Percentiles rank a stretch among this genome's conserved stretches.
These are phyloP conservation scores for Alternaria panax DNA, from an alignment of 2,329 filamentous ascomycete genomes.

Conservation along the genomic window DNA sequence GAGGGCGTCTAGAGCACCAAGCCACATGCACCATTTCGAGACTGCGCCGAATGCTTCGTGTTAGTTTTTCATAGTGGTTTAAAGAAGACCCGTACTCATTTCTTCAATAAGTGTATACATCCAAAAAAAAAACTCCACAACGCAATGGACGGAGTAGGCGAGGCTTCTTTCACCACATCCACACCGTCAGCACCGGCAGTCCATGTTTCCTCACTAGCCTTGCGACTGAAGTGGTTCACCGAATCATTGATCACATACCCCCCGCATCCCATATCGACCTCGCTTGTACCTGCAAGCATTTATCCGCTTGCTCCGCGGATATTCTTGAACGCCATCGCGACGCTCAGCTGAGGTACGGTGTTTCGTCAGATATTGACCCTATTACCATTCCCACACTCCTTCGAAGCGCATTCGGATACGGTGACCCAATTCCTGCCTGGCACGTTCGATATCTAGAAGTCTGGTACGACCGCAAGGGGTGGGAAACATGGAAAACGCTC, in stretches of 20 bases:
- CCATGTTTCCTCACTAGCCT: constrained; percentile 6
- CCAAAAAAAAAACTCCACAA: too few species aligned
- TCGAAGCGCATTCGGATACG: constrained; percentile 15
- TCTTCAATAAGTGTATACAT: neutral
- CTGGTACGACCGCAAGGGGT: constrained; percentile 20
- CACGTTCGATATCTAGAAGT: constrained; percentile 22
- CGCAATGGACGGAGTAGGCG: neutral
- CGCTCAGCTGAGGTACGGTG: constrained; percentile 17
- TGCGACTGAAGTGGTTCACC: constrained; percentile 10
- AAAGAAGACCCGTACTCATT: neutral
- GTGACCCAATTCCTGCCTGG: constrained; percentile 20
- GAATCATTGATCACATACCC: constrained; percentile 15
- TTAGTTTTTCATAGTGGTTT: neutral
- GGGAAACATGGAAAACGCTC: constrained; percentile 18
- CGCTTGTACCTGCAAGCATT: constrained; percentile 18
- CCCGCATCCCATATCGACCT: constrained; percentile 18
- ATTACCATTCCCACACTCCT: constrained; percentile 17
- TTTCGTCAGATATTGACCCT: constrained; percentile 20
- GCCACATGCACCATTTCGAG: neutral
- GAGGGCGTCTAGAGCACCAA: neutral
- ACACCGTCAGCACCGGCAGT: neutral
- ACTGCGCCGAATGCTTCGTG: constrained; percentile 6
- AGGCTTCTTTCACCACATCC: neutral
- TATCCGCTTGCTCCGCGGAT: constrained; percentile 4
- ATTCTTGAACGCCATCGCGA: constrained; percentile 20